Evolutionary conservation across 1,284 basidiomycete species (phyloP).

Genomic region (Porodaedalea pini): DNA sequence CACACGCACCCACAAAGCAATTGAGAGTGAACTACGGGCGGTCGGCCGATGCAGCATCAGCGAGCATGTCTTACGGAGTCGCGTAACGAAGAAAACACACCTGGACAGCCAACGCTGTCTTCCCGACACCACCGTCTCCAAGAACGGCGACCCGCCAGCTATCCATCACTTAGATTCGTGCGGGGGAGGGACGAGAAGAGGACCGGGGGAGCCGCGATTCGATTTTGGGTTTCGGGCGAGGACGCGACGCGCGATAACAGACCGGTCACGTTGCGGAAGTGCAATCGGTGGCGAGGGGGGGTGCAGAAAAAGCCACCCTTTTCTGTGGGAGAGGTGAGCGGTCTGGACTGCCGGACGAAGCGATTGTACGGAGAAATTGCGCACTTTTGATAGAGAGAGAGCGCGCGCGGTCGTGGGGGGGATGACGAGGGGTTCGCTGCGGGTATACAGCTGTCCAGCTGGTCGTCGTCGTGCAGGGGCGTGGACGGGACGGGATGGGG

Average conservation of each 20-base stretch:
- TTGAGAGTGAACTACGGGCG: constrained; percentile 77
- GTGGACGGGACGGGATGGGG: constrained; percentile 27
- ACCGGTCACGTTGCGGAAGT: not conserved
- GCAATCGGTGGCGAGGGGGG: constrained; percentile 5
- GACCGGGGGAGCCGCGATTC: constrained; percentile 14
- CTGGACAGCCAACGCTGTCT: constrained; percentile 95
- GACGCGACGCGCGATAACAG: constrained; percentile 3
- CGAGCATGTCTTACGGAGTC: constrained; percentile 12
- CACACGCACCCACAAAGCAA: constrained; percentile 79
- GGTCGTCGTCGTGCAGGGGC: not conserved
- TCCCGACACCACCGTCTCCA: constrained; percentile 97
- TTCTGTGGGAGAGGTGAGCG: not conserved
- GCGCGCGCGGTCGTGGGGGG: not conserved
- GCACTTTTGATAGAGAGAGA: constrained; percentile 1
- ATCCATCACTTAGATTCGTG: constrained; percentile 60
- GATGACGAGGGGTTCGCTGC: not conserved
- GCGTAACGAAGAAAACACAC: constrained; percentile 47
- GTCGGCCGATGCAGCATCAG: constrained; percentile 22
- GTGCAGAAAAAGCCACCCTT: not conserved
- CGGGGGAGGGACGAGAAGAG: constrained; percentile 29
- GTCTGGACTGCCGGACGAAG: constrained; percentile 21
- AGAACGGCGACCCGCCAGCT: constrained; percentile 92
- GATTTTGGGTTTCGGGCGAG: not conserved
- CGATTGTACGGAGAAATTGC: constrained; percentile 7
- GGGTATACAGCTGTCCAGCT: not conserved